Conservation (phyloP, 192 early-diverging fungal species). For the Phycomyces blakesleeanus region DNA sequence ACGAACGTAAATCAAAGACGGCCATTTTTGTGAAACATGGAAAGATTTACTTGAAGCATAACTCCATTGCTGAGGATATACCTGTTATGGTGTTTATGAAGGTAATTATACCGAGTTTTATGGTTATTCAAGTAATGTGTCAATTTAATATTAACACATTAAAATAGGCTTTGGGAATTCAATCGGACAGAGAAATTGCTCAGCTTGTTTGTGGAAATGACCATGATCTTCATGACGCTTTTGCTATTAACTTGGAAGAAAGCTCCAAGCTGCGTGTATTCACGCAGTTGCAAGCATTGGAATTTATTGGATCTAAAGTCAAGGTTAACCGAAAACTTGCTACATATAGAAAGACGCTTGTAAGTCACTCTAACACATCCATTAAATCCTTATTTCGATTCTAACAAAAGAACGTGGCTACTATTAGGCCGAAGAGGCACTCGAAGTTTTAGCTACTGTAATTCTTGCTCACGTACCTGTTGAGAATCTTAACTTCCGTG, state of each 20-base stretch:
- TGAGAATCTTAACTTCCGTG: conserved; percentile 79
- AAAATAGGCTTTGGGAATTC: conserved; percentile 82
- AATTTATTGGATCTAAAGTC: conserved; percentile 77
- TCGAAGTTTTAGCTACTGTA: conserved; percentile 80
- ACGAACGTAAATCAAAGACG: conserved; percentile 92
- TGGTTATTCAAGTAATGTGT: neutral
- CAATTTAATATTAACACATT: neutral
- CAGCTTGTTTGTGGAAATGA: conserved; percentile 90
- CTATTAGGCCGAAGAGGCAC: conserved; percentile 73
- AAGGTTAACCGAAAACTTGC: conserved; percentile 61
- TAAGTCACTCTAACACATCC: conserved; percentile 27
- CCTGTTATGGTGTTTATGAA: conserved; percentile 87
- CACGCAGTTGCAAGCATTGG: conserved; percentile 90
- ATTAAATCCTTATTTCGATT: no score
- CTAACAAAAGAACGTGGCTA: no score
- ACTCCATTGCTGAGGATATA: conserved; percentile 82
- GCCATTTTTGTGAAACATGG: conserved; percentile 65
- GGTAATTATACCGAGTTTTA: conserved; percentile 23
- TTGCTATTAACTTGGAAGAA: conserved; percentile 88
- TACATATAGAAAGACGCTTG: conserved; percentile 45
- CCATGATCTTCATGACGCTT: conserved; percentile 72
- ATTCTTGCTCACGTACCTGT: conserved; percentile 91
- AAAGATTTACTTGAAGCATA: conserved; percentile 85
- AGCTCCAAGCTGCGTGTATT: conserved; percentile 66
- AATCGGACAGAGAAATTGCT: conserved; percentile 92